phyloP scores from a whole-genome alignment of 1,284 basidiomycete genomes.

The Rhodotorula mucilaginosa region DNA sequence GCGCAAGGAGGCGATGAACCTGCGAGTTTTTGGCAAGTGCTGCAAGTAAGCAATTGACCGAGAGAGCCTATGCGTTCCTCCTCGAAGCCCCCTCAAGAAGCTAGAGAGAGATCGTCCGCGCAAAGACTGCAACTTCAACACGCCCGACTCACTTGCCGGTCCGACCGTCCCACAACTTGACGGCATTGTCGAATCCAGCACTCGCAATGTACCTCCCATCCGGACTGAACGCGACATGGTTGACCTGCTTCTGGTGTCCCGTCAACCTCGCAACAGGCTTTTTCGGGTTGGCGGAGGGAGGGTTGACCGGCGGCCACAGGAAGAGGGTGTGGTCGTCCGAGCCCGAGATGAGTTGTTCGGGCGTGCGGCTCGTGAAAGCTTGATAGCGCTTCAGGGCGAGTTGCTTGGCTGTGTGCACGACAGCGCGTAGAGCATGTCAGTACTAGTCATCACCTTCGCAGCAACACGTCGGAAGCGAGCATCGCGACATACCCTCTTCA shows the following conservation, averaged over 20 bases:
- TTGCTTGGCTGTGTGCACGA: constrained; percentile 60
- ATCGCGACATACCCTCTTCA: constrained; percentile 62
- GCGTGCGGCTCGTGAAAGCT: constrained; percentile 62
- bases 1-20: constrained; percentile 79
- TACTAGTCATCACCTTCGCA: constrained; percentile 9
- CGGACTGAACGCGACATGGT: constrained; percentile 92
- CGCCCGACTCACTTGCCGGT: constrained; percentile 69
- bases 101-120: no score
- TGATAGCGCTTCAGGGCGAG: constrained; percentile 74
- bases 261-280: constrained; percentile 86
- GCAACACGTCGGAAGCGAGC: neutral
- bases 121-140: no score
- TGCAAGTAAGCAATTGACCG: no score
- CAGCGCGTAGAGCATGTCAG: constrained; percentile 15
- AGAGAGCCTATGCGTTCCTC: neutral
- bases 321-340: constrained; percentile 91
- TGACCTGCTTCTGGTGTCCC: constrained; percentile 92
- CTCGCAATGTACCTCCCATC: constrained; percentile 89
- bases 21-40: constrained; percentile 17
- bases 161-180: constrained; percentile 89
- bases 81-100: neutral
- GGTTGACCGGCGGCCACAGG: constrained; percentile 66
- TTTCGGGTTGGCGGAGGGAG: constrained; percentile 53
- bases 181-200: constrained; percentile 86
- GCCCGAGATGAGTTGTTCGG: constrained; percentile 85